Base-by-base conservation (phyloP, 2,329 filamentous ascomycete genomes). In the Didymella segeticola region DNA sequence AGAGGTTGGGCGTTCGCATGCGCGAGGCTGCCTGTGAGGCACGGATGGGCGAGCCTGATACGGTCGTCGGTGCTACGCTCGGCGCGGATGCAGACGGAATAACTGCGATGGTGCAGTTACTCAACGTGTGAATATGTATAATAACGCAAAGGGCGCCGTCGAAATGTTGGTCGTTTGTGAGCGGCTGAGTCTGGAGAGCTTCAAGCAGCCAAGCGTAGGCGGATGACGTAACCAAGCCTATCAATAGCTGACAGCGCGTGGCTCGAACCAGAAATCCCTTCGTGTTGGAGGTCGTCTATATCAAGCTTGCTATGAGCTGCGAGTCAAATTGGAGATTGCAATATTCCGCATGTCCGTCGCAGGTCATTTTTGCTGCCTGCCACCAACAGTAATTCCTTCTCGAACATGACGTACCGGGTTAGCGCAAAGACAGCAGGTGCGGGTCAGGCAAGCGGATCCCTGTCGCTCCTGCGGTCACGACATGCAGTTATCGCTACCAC, bases 211-310 rank as follows among this genome's bases (percentile, higher is more conserved):
- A 64, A 64, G 62, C 39, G 45, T 47, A 34, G 19, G 43, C 54
- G 47, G 61, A 63, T 67, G 64, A 67, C 64, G 64, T 67, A 67
- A 67, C 56, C 19, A 45, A 17, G 41, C 34, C 17, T 43, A 57
- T 50, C 43, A 42, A 31, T 36, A 42, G 47, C 42, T 51, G 53
- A 33, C 41, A 37, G 47, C 34, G 47, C 31, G 29, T 29, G 26
- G 27, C 37, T 30, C 10, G 42, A 43, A 37, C 12, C 5, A 26
- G 42, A 19, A 39, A 43, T 46, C 17, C 30, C 42, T 31, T 33
- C 11, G 14, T 10, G 20, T 15, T 26, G 38, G 15, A 22, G 14
- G 29, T 29, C 14, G 37, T 42, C 31, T 49, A 11, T 30, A 15
- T 45, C 23, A 36, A 46, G 26, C 22, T 26, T 25, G 29, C 38